Conservation (phyloP, 192 early-diverging fungal species). For the Entomortierella beljakovae region DNA sequence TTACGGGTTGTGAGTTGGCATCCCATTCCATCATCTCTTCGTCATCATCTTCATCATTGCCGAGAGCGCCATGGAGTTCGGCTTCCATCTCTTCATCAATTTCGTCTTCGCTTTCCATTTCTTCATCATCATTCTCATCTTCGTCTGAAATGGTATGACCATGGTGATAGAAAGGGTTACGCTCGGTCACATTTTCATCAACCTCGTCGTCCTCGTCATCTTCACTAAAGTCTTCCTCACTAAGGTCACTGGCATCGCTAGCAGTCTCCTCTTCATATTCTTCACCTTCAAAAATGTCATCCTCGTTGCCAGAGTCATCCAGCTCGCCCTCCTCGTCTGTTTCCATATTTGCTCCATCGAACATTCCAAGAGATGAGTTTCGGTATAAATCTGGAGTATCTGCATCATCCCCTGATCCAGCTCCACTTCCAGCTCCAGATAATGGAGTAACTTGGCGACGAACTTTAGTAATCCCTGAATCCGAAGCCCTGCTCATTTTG, state of each 20-base stretch:
- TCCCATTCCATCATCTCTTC: conserved; percentile 69
- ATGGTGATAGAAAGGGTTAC: conserved; percentile 57
- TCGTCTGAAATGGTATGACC: conserved; percentile 63
- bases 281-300: conserved; percentile 75
- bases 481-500: conserved; percentile 79
- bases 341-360: conserved; percentile 80
- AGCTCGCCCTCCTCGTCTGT: conserved; percentile 71
- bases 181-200: conserved; percentile 65
- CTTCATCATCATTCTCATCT: conserved; percentile 52
- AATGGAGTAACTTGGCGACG: conserved; percentile 57
- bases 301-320: conserved; percentile 65
- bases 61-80: conserved; percentile 50
- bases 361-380: conserved; percentile 86
- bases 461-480: conserved; percentile 54
- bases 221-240: conserved; percentile 61
- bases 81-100: conserved; percentile 62
- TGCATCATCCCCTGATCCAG: conserved; percentile 72
- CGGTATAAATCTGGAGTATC: conserved; percentile 87
- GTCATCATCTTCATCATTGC: conserved; percentile 64
- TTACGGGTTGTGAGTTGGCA: conserved; percentile 58
- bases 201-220: conserved; percentile 72
- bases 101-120: conserved; percentile 64
- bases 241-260: conserved; percentile 71
- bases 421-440: conserved; percentile 42
- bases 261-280: conserved; percentile 78